Conservation (phyloP, 1,139 yeast species). For the Geotrichum aggregatum region DNA sequence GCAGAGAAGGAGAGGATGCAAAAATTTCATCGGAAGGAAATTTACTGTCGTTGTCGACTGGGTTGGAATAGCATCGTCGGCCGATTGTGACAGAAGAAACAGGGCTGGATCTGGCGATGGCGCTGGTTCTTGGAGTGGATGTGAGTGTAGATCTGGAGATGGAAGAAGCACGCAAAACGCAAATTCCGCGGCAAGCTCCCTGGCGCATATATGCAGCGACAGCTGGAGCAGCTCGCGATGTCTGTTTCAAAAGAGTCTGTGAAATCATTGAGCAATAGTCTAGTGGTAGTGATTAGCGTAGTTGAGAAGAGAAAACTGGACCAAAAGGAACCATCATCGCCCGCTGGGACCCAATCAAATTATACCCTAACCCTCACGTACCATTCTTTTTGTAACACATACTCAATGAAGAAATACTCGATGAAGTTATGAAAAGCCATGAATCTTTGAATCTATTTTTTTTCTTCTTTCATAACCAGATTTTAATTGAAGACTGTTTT, state of each 20-base stretch:
- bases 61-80: slow-evolving; percentile 7
- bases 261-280: slow-evolving; percentile 6
- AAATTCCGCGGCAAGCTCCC: too few relatives aligned
- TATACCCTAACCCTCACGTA: neutral
- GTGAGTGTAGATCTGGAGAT: slow-evolving; percentile 1
- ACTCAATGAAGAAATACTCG: too few relatives aligned
- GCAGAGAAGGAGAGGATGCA: slow-evolving; percentile 14
- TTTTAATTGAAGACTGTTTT: too few relatives aligned
- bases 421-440: too few relatives aligned
- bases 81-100: neutral
- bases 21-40: slow-evolving; percentile 15
- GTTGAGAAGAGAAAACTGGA: neutral
- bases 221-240: slow-evolving; percentile 3
- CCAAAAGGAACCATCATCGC: too few relatives aligned
- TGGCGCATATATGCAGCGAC: too few relatives aligned
- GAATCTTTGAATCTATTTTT: too few relatives aligned
- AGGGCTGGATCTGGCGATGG: neutral
- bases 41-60: slow-evolving; percentile 10
- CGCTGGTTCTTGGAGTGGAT: neutral
- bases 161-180: neutral
- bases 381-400: too few relatives aligned
- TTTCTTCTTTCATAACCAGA: too few relatives aligned
- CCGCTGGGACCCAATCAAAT: neutral
- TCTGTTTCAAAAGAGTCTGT: slow-evolving; percentile 13
- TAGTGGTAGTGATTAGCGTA: neutral